Conservation (phyloP, 208 protist species). For the Acanthamoeba healyi region DNA sequence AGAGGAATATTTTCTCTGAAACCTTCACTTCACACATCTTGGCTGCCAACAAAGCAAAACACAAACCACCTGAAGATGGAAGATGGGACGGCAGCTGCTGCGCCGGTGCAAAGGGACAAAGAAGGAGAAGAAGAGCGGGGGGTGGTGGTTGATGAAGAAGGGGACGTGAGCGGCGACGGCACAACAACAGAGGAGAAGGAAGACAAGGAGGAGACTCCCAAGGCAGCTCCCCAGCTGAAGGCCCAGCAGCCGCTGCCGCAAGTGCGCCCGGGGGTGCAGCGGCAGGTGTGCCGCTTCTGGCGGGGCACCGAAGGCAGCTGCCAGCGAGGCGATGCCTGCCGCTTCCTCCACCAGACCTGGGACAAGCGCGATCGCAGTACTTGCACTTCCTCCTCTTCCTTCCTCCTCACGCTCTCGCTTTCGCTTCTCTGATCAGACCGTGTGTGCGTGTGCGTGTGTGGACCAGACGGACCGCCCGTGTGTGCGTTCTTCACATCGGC, state of each 20-base stretch:
- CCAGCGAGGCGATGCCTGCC: not conserved
- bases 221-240: not conserved
- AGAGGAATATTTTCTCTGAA: constrained; percentile 4
- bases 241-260: not conserved
- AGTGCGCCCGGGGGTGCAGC: not conserved
- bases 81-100: too few species aligned
- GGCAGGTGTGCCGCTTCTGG: constrained; percentile 8
- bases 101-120: too few species aligned
- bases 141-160: too few species aligned
- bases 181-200: too few species aligned
- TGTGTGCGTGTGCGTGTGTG: not conserved
- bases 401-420: not conserved
- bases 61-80: too few species aligned
- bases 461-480: not conserved
- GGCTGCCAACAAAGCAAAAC: too few species aligned
- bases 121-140: too few species aligned
- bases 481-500: constrained; percentile 2
- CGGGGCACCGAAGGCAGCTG: not conserved
- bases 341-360: not conserved
- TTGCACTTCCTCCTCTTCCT: not conserved
- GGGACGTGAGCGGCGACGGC: too few species aligned
- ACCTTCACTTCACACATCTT: too few species aligned
- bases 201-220: too few species aligned
- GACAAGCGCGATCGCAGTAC: not conserved
- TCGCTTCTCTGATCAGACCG: not conserved